Percentiles rank a stretch among this genome's conserved stretches.
These are phyloP conservation scores for Cryphonectria nitschkei DNA, from an alignment of 2,329 filamentous ascomycete species.

Conservation along the genomic window DNA sequence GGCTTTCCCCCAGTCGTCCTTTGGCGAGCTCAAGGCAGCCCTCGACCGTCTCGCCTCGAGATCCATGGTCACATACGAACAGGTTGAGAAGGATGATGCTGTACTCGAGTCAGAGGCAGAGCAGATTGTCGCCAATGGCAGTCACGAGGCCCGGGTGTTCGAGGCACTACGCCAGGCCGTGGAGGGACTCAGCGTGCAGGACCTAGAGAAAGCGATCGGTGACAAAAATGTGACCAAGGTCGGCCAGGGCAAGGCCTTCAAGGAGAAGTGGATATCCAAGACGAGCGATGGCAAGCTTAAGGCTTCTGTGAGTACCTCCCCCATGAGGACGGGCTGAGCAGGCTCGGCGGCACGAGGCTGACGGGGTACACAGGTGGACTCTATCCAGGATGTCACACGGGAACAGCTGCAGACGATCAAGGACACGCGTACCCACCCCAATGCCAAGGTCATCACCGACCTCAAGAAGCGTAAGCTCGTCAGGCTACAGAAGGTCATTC, in stretches of 20 bases:
- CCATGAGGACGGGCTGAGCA: not conserved
- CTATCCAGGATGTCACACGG: constrained; percentile 78
- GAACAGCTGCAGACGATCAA: constrained; percentile 76
- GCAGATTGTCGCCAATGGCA: constrained; percentile 73
- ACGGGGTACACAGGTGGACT: constrained; percentile 55
- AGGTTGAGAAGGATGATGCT: constrained; percentile 77
- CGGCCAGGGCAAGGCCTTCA: constrained; percentile 95
- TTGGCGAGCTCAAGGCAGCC: constrained; percentile 78
- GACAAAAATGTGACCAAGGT: constrained; percentile 77
- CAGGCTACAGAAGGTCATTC: constrained; percentile 79
- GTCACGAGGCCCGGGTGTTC: constrained; percentile 82
- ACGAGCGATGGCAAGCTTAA: constrained; percentile 60
- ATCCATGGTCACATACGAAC: constrained; percentile 85
- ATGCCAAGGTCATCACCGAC: constrained; percentile 77
- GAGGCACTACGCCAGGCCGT: constrained; percentile 71
- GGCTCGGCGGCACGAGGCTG: constrained; percentile 12
- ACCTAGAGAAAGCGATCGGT: constrained; percentile 70
- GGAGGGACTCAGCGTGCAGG: constrained; percentile 80
- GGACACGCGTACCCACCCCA: constrained; percentile 68
- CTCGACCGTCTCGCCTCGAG: constrained; percentile 84
- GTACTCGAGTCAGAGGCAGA: constrained; percentile 75
- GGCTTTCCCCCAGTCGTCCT: constrained; percentile 68
- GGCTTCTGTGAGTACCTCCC: constrained; percentile 39
- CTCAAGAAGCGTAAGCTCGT: constrained; percentile 92
- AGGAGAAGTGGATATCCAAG: constrained; percentile 71